Evolutionary conservation across 192 early-diverging fungal species (phyloP), one percentile per base, ranked within the genome.

Genomic region (Linnemannia exigua): DNA sequence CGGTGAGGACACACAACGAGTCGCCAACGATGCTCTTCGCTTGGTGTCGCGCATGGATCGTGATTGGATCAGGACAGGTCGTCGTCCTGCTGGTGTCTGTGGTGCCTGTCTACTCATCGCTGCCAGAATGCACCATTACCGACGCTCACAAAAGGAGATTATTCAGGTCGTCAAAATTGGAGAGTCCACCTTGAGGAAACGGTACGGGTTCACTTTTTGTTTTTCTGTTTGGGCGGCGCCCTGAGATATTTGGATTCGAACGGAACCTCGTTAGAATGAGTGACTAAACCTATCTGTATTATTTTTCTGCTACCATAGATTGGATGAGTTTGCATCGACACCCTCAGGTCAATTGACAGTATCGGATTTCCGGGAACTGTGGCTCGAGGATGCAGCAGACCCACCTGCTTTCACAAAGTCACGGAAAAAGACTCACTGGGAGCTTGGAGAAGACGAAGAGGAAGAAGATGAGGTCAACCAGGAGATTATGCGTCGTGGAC

Each of bases 81-180:
- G 98, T 71, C 92, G 96, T 6, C 97, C 97, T 7, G 92, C 97
- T 17, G 98, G 98, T 67, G 97, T 99, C 36, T 99, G 98, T 89
- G 98, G 97, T 12, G 97, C 97, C 5, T 94, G 95, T 76, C 81
- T 99, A 41, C 91, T 96, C 25, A 95, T 99, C 79, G 95, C 97
- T 3, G 95, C 97, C 3, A 88, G 97, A 63, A 96, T 99, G 95
- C 94, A 99, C 77, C 95, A 96, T 50, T 99, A 96, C 75, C 89
- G 92, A 38, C 90, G 98, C 37, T 94, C 97, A 7, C 88, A 91
- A 37, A 90, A 87, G 28, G 98, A 99, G 85, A 95, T 99, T 63
- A 95, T 97, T 69, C 87, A 91, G 58, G 94, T 98, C 0, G 97
- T 97, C 72, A 98, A 97, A 77, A 96, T 98, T 66, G 97, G 94